Conservation (phyloP, 2,329 filamentous ascomycete species). For the Colletotrichum lentis region DNA sequence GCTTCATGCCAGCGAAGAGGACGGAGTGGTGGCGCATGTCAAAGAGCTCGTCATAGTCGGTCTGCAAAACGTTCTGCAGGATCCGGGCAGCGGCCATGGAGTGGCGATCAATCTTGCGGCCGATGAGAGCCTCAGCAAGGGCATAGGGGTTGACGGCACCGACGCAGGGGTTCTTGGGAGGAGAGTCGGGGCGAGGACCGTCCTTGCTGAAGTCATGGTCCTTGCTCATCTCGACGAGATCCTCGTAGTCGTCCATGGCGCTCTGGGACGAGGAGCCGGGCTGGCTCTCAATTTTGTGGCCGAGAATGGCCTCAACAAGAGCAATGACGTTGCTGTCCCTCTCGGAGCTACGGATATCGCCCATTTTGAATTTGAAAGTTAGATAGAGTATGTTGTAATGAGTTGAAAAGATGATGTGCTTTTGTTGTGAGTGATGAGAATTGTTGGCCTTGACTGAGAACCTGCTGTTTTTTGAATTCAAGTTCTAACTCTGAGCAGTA, state of each 20-base stretch:
- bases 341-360: conserved; percentile 30
- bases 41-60: conserved; percentile 58
- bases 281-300: conserved; percentile 45
- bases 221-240: conserved; percentile 44
- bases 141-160: conserved; percentile 57
- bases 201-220: conserved; percentile 40
- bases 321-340: conserved; percentile 40
- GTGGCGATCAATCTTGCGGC: conserved; percentile 51
- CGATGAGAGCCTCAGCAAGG: conserved; percentile 54
- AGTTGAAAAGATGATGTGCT: conserved; percentile 15
- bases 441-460: neutral
- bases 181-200: conserved; percentile 47
- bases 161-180: conserved; percentile 50
- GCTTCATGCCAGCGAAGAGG: conserved; percentile 53
- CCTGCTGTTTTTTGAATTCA: neutral
- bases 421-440: neutral
- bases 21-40: conserved; percentile 55
- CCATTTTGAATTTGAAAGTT: conserved; percentile 37
- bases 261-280: conserved; percentile 41
- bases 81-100: conserved; percentile 48
- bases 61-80: conserved; percentile 54
- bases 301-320: conserved; percentile 51
- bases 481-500: fast-evolving
- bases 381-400: conserved; percentile 32
- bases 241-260: conserved; percentile 47